A percentile compares a stretch with the other conserved stretches of the same genome.
These are phyloP conservation scores for Cutaneotrichosporon dermatis DNA, from an alignment of 1,284 basidiomycete species.

Conservation along the genomic window DNA sequence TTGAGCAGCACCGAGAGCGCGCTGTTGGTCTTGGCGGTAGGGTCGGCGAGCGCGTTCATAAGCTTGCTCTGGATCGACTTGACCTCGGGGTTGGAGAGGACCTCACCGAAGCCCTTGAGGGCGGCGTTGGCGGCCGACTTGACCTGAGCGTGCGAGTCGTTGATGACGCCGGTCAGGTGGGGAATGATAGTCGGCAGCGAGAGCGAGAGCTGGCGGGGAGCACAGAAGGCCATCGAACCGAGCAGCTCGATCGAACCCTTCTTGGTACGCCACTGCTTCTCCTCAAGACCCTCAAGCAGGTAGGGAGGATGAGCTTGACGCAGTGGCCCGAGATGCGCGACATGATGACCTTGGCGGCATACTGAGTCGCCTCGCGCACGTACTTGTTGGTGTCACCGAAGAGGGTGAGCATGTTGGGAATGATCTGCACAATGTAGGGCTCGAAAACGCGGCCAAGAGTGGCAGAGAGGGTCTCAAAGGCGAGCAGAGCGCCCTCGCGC, in stretches of 20 bases:
- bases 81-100: conserved; percentile 90
- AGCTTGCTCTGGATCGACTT: conserved; percentile 86
- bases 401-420: conserved; percentile 77
- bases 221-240: conserved; percentile 97
- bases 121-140: conserved; percentile 88
- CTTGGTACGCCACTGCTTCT: conserved; percentile 99
- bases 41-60: conserved; percentile 94
- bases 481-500: conserved; percentile 92
- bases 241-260: conserved; percentile 96
- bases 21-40: conserved; percentile 74
- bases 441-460: conserved; percentile 84
- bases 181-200: conserved; percentile 97
- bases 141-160: conserved; percentile 97
- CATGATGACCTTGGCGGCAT: conserved; percentile 93
- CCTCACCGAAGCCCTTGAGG: conserved; percentile 96
- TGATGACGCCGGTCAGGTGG: conserved; percentile 86
- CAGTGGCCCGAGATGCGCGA: conserved; percentile 85
- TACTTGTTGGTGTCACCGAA: conserved; percentile 89
- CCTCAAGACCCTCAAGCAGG: conserved; percentile 87
- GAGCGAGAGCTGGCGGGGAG: conserved; percentile 88
- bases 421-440: conserved; percentile 80
- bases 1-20: conserved; percentile 81
- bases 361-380: conserved; percentile 91
- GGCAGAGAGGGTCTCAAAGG: conserved; percentile 83
- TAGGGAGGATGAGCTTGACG: conserved; percentile 90